These are phyloP conservation scores for Brassica cretica DNA, from an alignment of 345 rosid species.

Conservation along the genomic window DNA sequence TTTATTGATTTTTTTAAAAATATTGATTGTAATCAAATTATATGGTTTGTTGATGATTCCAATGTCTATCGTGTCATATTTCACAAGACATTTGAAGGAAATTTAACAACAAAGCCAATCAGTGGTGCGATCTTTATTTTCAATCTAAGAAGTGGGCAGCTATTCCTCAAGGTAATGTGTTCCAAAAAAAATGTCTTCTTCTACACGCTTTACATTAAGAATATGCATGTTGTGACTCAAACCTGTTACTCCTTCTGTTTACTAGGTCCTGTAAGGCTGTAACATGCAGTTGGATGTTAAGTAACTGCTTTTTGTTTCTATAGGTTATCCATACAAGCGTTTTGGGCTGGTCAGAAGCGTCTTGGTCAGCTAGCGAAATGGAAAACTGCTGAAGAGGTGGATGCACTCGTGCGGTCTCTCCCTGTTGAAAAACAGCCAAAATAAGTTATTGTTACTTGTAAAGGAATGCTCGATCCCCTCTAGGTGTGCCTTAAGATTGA, in stretches of 20 bases:
- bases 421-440: slow-evolving; percentile 99
- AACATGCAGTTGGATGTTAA: no score
- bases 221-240: neutral
- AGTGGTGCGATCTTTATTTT: slow-evolving; percentile 96
- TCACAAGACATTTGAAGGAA: slow-evolving; percentile 59
- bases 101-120: slow-evolving; percentile 68
- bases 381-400: slow-evolving; percentile 99
- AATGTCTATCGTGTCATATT: slow-evolving; percentile 82
- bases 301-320: neutral
- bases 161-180: slow-evolving; percentile 70
- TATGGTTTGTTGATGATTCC: slow-evolving; percentile 89
- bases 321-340: slow-evolving; percentile 76
- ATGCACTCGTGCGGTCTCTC: slow-evolving; percentile 96
- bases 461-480: slow-evolving; percentile 97
- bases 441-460: slow-evolving; percentile 82
- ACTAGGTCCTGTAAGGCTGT: no score
- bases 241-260: no score
- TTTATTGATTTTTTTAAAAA: no score
- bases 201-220: neutral
- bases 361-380: slow-evolving; percentile 86
- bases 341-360: no score
- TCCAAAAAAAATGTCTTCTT: neutral
- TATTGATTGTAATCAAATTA: slow-evolving; percentile 58
- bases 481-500: slow-evolving; percentile 99
- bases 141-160: slow-evolving; percentile 95